Evolutionary conservation across 805 yeast species (phyloP).

Genomic region (Hemisphaericaspora nanyangensis): DNA sequence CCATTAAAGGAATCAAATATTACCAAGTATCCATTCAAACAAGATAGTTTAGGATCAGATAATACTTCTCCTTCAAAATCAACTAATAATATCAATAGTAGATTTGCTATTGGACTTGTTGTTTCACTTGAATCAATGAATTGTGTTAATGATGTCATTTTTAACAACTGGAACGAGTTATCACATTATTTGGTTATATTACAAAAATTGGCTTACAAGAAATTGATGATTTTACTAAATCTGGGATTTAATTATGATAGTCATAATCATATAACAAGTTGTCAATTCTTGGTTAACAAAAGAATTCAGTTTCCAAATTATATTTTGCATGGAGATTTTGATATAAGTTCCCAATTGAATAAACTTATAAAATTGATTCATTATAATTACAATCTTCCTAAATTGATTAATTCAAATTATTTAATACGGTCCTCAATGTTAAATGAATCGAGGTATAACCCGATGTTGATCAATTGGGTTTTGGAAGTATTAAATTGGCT

Average conservation of each 20-base stretch:
- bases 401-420: slow-evolving; percentile 39
- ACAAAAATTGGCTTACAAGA: slow-evolving; percentile 37
- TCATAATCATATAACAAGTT: slow-evolving; percentile 3
- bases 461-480: slow-evolving; percentile 48
- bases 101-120: slow-evolving; percentile 48
- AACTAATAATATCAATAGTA: slow-evolving; percentile 21
- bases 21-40: slow-evolving; percentile 7
- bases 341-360: slow-evolving; percentile 35
- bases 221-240: slow-evolving; percentile 27
- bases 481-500: slow-evolving; percentile 51
- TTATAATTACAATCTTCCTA: slow-evolving; percentile 42
- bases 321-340: slow-evolving; percentile 41
- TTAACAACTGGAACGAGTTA: slow-evolving; percentile 49
- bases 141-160: slow-evolving; percentile 36
- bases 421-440: slow-evolving; percentile 26
- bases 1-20: slow-evolving; percentile 21
- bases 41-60: neutral
- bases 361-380: slow-evolving; percentile 36
- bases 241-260: slow-evolving; percentile 7
- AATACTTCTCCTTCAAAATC: neutral
- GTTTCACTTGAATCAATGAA: slow-evolving; percentile 39
- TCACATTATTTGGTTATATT: slow-evolving; percentile 35
- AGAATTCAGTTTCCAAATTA: slow-evolving; percentile 35
- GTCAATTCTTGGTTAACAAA: slow-evolving; percentile 26
- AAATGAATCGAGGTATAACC: slow-evolving; percentile 19